A percentile compares a stretch with the other conserved stretches of the same genome.
Evolutionary conservation across 352 stramenopile species (phyloP).

Genomic region (Phytophthora chlamydospora): DNA sequence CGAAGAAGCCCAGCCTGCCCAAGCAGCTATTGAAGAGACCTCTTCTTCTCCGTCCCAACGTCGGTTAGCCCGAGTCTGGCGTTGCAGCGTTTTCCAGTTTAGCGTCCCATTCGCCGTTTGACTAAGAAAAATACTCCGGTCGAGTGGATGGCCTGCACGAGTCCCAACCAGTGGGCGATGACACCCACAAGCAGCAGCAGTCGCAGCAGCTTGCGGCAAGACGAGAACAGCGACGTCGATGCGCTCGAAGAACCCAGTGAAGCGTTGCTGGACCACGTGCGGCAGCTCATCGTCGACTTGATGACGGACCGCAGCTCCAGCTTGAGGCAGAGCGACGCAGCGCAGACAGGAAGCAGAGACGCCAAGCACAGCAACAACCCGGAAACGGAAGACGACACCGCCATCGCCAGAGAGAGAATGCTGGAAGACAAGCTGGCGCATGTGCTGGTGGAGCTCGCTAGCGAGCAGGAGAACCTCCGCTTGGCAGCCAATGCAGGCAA

Average conservation of each 20-base stretch:
- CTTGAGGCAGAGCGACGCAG: slow-evolving; percentile 2
- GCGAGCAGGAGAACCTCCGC: slow-evolving; percentile 49
- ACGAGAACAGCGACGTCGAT: slow-evolving; percentile 10
- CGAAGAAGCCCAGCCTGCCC: too few species aligned
- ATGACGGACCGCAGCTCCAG: slow-evolving; percentile 21
- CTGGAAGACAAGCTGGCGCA: slow-evolving; percentile 45
- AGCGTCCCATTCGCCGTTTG: slow-evolving; percentile 1
- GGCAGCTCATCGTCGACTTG: slow-evolving; percentile 40
- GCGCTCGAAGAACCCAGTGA: slow-evolving; percentile 5
- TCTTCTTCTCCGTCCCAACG: neutral
- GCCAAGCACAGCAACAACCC: slow-evolving; percentile 30
- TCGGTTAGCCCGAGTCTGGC: neutral
- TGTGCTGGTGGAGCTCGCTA: slow-evolving; percentile 49
- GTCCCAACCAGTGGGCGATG: slow-evolving; percentile 28
- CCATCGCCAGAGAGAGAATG: slow-evolving; percentile 25
- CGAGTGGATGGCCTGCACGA: slow-evolving; percentile 25
- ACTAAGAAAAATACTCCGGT: slow-evolving; percentile 15
- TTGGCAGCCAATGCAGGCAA: slow-evolving; percentile 61
- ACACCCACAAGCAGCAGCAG: slow-evolving; percentile 21
- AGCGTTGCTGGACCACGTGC: slow-evolving; percentile 37
- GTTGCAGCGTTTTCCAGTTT: neutral
- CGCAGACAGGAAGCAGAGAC: neutral
- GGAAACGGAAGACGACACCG: slow-evolving; percentile 21
- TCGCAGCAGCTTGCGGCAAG: slow-evolving; percentile 13
- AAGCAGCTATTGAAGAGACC: slow-evolving; percentile 24